Evolutionary conservation across 202 grass and related monocot species (phyloP), one percentile per base, ranked within the genome.

Genomic region (Thinopyrum obtusiflorum): DNA sequence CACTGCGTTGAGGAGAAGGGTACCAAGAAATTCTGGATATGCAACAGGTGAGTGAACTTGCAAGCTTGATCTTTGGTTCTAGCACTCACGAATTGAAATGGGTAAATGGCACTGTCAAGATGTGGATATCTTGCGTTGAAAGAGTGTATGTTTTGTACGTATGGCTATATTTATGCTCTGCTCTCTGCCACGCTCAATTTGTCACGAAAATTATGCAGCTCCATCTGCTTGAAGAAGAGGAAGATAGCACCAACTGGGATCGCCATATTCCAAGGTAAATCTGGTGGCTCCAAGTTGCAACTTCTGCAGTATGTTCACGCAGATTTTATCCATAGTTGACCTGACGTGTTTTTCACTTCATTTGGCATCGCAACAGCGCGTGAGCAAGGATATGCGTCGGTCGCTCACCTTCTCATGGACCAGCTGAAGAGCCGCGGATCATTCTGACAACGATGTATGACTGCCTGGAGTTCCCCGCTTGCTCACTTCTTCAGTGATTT

Each of bases 331-430:
- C 11, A 32, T 29, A 35, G n/a, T 27, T 65, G 60, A 17, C 14
- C 10, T 76, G 46, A 31, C 25, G 0, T 76, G 8, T 75, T 67
- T 80, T 59, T 33, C 73, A 42, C 29, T 65, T 51, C 53, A 36
- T 77, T 62, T 6, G 23, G 4, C 61, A 79, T 73, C 11, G 14
- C 35, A 88, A 82, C 81, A 97, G 92, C 95, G 42, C 89, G 90
- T 11, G 68, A 87, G 73, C 89, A 93, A 88, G 95, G 95, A 28
- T 95, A 90, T 65, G 80, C 78, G 42, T 97, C 95, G 11, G 95
- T 97, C n/a, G 95, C 95, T 1, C 95, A 97, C 84, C 85, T 97
- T 65, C 92, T 97, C 46, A 94, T 97, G 95, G 95, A 94, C 68
- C 85, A 60, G 80, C 90, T 97, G 59, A 94, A 93, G 88, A 51